Evolutionary conservation across 2,329 filamentous ascomycete species (phyloP).

Genomic region (Trichoderma afroharzianum): DNA sequence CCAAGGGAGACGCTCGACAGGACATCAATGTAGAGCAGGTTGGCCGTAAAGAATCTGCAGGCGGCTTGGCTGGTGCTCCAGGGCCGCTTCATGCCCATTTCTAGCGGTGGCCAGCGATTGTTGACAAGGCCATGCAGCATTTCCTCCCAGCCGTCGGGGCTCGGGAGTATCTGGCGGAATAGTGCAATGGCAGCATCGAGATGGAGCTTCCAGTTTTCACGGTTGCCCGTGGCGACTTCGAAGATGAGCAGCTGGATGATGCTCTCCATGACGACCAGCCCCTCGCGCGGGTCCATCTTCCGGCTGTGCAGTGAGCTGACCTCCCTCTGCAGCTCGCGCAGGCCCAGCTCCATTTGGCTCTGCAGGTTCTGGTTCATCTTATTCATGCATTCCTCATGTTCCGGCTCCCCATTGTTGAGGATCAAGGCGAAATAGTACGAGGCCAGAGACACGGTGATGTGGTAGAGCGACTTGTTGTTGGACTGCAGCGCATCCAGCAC

Average conservation of each 20-base stretch:
- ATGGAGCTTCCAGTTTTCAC: constrained; percentile 49
- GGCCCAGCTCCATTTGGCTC: constrained; percentile 42
- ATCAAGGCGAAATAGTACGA: constrained; percentile 54
- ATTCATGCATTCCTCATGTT: constrained; percentile 34
- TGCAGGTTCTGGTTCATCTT: constrained; percentile 40
- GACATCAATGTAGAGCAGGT: constrained; percentile 48
- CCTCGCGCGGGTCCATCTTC: constrained; percentile 25
- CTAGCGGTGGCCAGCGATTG: constrained; percentile 33
- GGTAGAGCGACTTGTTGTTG: constrained; percentile 56
- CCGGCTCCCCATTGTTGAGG: constrained; percentile 32
- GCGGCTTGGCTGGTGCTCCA: constrained; percentile 46
- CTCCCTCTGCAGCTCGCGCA: constrained; percentile 43
- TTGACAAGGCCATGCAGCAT: constrained; percentile 32
- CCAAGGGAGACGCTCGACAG: constrained; percentile 46
- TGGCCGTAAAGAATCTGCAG: constrained; percentile 45
- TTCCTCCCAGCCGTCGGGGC: constrained; percentile 36
- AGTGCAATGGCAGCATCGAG: constrained; percentile 48
- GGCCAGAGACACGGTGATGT: constrained; percentile 53
- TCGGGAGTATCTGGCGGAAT: constrained; percentile 44
- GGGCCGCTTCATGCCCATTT: constrained; percentile 32
- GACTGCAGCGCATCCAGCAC: constrained; percentile 54
- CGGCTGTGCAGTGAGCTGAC: constrained; percentile 36
- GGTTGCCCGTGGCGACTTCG: constrained; percentile 44
- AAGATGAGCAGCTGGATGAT: constrained; percentile 54
- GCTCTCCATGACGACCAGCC: constrained; percentile 44